A percentile compares a stretch with the other conserved stretches of the same genome.
phyloP scores from a whole-genome alignment of 2,329 filamentous ascomycete species.

The Hymenoscyphus linearis region DNA sequence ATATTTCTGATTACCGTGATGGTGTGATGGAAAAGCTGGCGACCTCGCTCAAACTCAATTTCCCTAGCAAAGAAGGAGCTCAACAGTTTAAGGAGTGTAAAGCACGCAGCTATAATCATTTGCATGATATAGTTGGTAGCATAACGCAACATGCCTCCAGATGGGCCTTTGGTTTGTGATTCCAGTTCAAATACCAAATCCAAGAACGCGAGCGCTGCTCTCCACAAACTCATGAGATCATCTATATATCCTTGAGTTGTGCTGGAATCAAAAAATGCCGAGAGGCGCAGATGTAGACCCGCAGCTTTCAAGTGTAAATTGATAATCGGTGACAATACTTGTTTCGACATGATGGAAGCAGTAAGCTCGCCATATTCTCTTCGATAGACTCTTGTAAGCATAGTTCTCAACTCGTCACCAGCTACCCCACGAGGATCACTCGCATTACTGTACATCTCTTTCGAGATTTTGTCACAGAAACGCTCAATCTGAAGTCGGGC shows the following conservation, averaged over 20 bases:
- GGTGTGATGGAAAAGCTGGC: conserved; percentile 64
- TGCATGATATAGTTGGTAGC: conserved; percentile 75
- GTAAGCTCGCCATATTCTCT: conserved; percentile 60
- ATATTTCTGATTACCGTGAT: conserved; percentile 66
- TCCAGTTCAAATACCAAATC: conserved; percentile 53
- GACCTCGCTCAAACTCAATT: conserved; percentile 64
- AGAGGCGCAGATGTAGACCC: conserved; percentile 68
- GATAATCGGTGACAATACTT: conserved; percentile 52
- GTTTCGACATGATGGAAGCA: conserved; percentile 50
- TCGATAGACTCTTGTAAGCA: conserved; percentile 61
- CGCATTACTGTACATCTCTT: conserved; percentile 73
- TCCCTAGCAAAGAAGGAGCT: conserved; percentile 69
- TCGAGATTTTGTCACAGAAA: conserved; percentile 72
- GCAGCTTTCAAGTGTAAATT: conserved; percentile 68
- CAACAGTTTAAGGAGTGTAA: conserved; percentile 72
- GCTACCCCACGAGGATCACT: conserved; percentile 66
- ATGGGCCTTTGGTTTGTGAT: conserved; percentile 41
- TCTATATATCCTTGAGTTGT: conserved; percentile 65
- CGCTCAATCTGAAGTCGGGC: conserved; percentile 66
- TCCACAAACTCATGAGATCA: conserved; percentile 71
- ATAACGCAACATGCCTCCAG: conserved; percentile 51
- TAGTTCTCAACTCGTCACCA: conserved; percentile 61
- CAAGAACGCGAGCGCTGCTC: conserved; percentile 64
- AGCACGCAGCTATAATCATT: conserved; percentile 77
- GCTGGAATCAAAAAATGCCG: conserved; percentile 76